Conservation (phyloP, 2,329 filamentous ascomycete genomes). For the Neofusicoccum sp. region DNA sequence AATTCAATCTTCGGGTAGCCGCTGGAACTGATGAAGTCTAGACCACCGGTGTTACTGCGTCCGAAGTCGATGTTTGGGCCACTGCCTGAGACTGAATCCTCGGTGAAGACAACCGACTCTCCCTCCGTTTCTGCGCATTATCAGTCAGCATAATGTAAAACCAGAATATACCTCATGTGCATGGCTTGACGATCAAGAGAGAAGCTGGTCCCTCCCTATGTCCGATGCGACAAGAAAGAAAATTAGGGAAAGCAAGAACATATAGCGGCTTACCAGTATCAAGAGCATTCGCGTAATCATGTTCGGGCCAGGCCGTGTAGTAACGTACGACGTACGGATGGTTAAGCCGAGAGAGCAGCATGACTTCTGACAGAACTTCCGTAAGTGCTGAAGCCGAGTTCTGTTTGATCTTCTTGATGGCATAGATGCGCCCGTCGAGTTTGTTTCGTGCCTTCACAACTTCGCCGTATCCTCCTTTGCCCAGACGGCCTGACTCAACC, state of each 20-base stretch:
- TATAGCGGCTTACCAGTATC: slow-evolving; percentile 18
- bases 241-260: background rate
- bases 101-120: slow-evolving; percentile 31
- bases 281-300: slow-evolving; percentile 40
- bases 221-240: too few species aligned
- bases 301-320: slow-evolving; percentile 92
- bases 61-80: slow-evolving; percentile 55
- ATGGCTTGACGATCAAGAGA: too few species aligned
- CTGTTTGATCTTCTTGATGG: slow-evolving; percentile 93
- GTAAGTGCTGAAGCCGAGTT: slow-evolving; percentile 72
- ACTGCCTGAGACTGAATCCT: slow-evolving; percentile 25
- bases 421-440: slow-evolving; percentile 88
- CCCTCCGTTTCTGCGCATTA: slow-evolving; percentile 29
- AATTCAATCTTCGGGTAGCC: slow-evolving; percentile 77
- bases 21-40: slow-evolving; percentile 92
- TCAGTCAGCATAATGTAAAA: slow-evolving; percentile 21
- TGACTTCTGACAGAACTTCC: slow-evolving; percentile 80
- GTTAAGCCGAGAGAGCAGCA: slow-evolving; percentile 85
- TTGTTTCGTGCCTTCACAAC: slow-evolving; percentile 95
- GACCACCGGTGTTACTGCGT: slow-evolving; percentile 64
- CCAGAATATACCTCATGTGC: slow-evolving; percentile 37
- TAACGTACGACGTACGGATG: slow-evolving; percentile 88
- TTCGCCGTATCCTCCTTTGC: slow-evolving; percentile 92
- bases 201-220: too few species aligned
- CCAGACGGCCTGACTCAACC: slow-evolving; percentile 81